These are phyloP conservation scores for Anthoceros angustus DNA, from an alignment of 225 moss, liverwort and hornwort genomes.

Conservation along the genomic window DNA sequence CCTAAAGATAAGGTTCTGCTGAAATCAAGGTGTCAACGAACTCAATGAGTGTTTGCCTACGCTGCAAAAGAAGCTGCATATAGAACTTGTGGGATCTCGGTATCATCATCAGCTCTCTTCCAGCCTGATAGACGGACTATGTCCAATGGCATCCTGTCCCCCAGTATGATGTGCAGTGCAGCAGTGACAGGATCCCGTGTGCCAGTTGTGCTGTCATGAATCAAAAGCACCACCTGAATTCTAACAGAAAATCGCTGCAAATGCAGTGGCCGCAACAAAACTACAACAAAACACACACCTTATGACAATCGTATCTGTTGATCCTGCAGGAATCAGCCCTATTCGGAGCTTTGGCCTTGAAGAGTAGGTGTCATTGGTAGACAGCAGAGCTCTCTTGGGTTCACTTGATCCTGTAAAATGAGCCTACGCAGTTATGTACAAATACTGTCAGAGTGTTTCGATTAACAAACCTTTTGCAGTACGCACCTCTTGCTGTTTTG, in stretches of 20 bases:
- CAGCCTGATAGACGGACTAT: conserved; percentile 68
- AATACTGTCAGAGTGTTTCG: neutral
- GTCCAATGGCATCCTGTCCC: conserved; percentile 82
- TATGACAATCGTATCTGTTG: conserved; percentile 84
- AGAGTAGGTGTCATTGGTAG: conserved; percentile 7
- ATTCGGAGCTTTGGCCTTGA: conserved; percentile 47
- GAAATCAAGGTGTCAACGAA: neutral
- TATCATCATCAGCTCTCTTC: conserved; percentile 33
- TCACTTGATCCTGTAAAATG: conserved; percentile 7
- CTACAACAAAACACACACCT: conserved; percentile 24
- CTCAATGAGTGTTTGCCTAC: conserved; percentile 20
- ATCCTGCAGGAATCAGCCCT: conserved; percentile 90
- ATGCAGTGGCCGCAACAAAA: neutral
- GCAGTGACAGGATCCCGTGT: conserved; percentile 66
- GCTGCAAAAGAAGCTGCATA: conserved; percentile 97
- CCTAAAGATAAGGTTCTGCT: neutral
- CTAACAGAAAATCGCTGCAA: conserved; percentile 8
- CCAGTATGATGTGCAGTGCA: conserved; percentile 67
- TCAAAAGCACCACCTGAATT: conserved; percentile 8
- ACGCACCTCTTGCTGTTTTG: no score
- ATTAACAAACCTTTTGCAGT: neutral
- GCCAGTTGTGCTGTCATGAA: conserved; percentile 66
- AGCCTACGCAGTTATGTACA: neutral
- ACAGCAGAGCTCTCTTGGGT: conserved; percentile 15
- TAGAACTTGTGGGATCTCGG: conserved; percentile 52